Conservation (phyloP, 495 filamentous ascomycete genomes). For the Cercophora samala region DNA sequence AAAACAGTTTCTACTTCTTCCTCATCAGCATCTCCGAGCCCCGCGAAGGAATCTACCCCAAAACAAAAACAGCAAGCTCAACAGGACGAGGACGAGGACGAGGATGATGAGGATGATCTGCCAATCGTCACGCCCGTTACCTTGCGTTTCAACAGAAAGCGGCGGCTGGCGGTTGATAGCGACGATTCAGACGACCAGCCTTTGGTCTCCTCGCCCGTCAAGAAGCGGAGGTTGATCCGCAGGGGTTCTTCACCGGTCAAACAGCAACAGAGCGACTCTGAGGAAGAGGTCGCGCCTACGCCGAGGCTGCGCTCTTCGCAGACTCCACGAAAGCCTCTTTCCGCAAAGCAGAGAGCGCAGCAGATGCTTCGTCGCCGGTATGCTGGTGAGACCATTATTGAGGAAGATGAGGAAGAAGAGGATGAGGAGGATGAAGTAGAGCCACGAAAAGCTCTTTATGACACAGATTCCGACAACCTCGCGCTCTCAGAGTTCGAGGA, state of each 20-base stretch:
- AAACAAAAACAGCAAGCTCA: background rate
- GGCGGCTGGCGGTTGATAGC: conserved; percentile 11
- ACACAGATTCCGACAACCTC: conserved; percentile 39
- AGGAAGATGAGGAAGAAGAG: conserved; percentile 38
- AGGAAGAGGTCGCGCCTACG: conserved; percentile 8
- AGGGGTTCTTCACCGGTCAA: background rate
- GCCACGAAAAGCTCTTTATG: conserved; percentile 37
- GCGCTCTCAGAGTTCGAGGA: conserved; percentile 48
- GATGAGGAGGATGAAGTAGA: conserved; percentile 37
- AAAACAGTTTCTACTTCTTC: background rate
- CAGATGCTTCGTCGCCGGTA: conserved; percentile 38
- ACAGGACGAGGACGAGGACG: background rate
- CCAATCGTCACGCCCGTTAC: conserved; percentile 14
- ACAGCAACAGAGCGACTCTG: background rate
- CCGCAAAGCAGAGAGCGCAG: conserved; percentile 30
- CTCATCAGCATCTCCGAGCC: background rate
- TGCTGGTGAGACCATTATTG: conserved; percentile 52
- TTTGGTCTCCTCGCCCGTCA: conserved; percentile 11
- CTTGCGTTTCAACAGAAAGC: background rate
- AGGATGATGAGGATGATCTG: conserved; percentile 10
- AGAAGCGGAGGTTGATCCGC: conserved; percentile 12
- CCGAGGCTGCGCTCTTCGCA: background rate
- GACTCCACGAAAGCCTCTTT: conserved; percentile 15
- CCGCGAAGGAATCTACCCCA: background rate
- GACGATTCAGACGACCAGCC: conserved; percentile 11